Evolutionary conservation across 1,139 yeast genomes (phyloP).

Genomic region (Nadsonia starkeyi-henricii): DNA sequence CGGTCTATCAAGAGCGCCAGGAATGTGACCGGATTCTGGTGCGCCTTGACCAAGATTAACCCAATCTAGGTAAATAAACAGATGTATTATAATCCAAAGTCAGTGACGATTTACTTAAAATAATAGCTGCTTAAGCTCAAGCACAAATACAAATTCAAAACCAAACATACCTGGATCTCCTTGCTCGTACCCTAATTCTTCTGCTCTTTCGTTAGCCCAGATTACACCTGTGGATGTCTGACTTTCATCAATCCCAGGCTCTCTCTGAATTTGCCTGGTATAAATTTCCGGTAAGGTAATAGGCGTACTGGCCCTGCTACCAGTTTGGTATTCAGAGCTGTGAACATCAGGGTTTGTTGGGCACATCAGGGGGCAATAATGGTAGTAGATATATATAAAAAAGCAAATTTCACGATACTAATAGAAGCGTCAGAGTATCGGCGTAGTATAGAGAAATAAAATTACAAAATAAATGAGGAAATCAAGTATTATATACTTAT

Average conservation of each 20-base stretch:
- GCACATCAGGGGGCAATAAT: too few relatives aligned
- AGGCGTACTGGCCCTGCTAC: slow-evolving; percentile 20
- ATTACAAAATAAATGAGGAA: slow-evolving; percentile 1
- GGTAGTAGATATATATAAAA: too few relatives aligned
- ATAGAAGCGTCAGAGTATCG: too few relatives aligned
- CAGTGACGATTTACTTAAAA: background rate
- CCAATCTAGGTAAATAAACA: slow-evolving; percentile 27
- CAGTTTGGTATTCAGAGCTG: slow-evolving; percentile 12
- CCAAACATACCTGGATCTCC: slow-evolving; percentile 23
- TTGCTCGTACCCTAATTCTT: slow-evolving; percentile 42
- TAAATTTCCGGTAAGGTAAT: slow-evolving; percentile 22
- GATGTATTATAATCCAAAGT: background rate
- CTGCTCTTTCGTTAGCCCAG: slow-evolving; percentile 57
- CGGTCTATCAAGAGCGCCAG: slow-evolving; percentile 50
- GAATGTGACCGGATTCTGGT: slow-evolving; percentile 54
- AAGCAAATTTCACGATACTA: too few relatives aligned
- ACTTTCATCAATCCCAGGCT: slow-evolving; percentile 48
- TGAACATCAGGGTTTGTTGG: too few relatives aligned
- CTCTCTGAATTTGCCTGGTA: slow-evolving; percentile 23
- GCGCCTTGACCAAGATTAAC: slow-evolving; percentile 61
- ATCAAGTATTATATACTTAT: background rate
- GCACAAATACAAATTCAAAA: background rate
- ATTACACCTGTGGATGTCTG: slow-evolving; percentile 57
- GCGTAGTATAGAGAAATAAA: too few relatives aligned
- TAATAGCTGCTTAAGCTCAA: too few relatives aligned